Conservation (phyloP, 148 eudicot species). For the Cornus florida region DNA sequence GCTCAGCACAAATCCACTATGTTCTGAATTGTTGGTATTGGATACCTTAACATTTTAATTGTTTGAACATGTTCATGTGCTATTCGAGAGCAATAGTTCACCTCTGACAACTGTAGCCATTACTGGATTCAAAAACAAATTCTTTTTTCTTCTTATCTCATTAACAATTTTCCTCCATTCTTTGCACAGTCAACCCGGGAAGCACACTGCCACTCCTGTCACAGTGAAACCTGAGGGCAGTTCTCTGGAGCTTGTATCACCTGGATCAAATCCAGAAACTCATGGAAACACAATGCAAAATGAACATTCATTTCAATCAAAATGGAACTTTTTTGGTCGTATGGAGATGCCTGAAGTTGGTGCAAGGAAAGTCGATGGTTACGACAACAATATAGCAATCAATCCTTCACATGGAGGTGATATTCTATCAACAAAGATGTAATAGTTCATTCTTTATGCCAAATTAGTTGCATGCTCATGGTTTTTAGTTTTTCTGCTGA, state of each 20-base stretch:
- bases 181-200: slow-evolving; percentile 41
- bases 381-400: slow-evolving; percentile 13
- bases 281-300: slow-evolving; percentile 41
- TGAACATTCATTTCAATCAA: slow-evolving; percentile 46
- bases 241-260: slow-evolving; percentile 52
- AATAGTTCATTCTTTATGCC: background rate
- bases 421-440: background rate
- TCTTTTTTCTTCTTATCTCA: background rate
- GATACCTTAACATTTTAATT: background rate
- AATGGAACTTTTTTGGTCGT: slow-evolving; percentile 36
- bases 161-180: slow-evolving; percentile 13
- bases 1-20: background rate
- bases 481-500: background rate
- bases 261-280: slow-evolving; percentile 58
- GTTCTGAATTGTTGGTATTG: background rate
- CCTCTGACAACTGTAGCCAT: background rate
- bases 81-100: background rate
- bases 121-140: background rate
- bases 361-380: slow-evolving; percentile 25
- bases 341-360: slow-evolving; percentile 40
- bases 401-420: slow-evolving; percentile 38
- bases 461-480: background rate
- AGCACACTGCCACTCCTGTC: slow-evolving; percentile 30
- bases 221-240: slow-evolving; percentile 37
- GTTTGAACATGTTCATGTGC: background rate